Percentiles rank a stretch among this genome's conserved stretches.
Evolutionary conservation across 129 eudicot species (phyloP).

Genomic region (Erigeron canadensis): DNA sequence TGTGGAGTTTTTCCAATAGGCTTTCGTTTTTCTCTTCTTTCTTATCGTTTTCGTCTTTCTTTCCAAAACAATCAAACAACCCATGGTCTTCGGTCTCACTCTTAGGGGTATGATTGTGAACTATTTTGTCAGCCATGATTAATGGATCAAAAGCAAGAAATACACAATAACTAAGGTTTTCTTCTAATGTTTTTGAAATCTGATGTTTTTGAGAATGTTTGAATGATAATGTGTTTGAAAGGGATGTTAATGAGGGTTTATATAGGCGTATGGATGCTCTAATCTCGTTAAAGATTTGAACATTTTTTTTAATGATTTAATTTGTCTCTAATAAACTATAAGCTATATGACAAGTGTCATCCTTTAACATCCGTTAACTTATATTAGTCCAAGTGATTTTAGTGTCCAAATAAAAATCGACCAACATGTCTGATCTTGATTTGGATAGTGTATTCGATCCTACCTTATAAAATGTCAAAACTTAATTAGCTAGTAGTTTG

Average conservation of each 20-base stretch:
- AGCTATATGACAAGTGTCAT: neutral
- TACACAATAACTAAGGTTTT: constrained; percentile 5
- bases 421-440: no score
- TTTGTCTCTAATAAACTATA: neutral
- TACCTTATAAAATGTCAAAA: no score
- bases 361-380: no score
- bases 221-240: constrained; percentile 20
- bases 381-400: no score
- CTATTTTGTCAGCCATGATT: constrained; percentile 30
- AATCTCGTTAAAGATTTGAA: constrained; percentile 1
- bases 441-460: no score
- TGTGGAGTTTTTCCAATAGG: constrained; percentile 52
- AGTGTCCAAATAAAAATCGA: no score
- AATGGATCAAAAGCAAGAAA: constrained; percentile 14
- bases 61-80: constrained; percentile 50
- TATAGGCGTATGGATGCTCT: constrained; percentile 19
- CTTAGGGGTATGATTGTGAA: constrained; percentile 27
- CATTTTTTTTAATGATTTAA: neutral
- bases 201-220: constrained; percentile 26
- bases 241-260: constrained; percentile 16
- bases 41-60: constrained; percentile 56
- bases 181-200: constrained; percentile 6
- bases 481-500: no score
- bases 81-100: constrained; percentile 45
- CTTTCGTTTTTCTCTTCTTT: constrained; percentile 40